Evolutionary conservation across 768 basidiomycete genomes (phyloP).

Genomic region (Termitomyces sp.): DNA sequence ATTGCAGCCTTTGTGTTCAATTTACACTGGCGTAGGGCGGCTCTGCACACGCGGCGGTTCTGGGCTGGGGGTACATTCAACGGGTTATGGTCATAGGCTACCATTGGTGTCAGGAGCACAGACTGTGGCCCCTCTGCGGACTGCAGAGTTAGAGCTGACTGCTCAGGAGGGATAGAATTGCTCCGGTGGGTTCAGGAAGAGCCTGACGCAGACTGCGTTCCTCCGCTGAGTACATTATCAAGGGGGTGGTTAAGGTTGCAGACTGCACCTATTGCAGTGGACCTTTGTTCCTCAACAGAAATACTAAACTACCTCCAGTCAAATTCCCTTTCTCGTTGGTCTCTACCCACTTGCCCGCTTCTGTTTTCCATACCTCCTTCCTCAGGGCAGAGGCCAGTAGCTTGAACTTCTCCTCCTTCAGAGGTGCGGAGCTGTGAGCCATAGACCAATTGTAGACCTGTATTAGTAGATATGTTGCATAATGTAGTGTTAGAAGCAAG

Average conservation of each 20-base stretch:
- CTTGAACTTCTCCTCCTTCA: not conserved
- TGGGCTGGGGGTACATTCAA: too few relatives aligned
- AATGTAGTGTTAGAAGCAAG: not conserved
- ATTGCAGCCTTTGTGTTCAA: slow-evolving; percentile 4
- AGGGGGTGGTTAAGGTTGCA: not conserved
- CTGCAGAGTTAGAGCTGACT: not conserved
- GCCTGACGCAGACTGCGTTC: not conserved
- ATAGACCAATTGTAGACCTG: not conserved
- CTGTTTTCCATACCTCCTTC: not conserved
- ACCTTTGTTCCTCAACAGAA: not conserved
- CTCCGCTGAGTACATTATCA: not conserved
- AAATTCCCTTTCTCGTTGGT: not conserved
- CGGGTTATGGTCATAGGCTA: too few relatives aligned
- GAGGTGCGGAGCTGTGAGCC: not conserved
- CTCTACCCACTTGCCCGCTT: not conserved
- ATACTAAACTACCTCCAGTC: not conserved
- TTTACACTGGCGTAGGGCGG: too few relatives aligned
- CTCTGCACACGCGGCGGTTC: too few relatives aligned
- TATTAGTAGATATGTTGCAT: not conserved
- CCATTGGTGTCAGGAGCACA: too few relatives aligned
- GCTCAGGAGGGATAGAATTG: not conserved
- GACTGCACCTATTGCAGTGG: not conserved
- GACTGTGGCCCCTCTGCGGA: not conserved
- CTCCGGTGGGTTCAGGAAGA: not conserved
- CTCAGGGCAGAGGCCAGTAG: not conserved